Evolutionary conservation across 129 eudicot species (phyloP).

Genomic region (Helianthus annuus): DNA sequence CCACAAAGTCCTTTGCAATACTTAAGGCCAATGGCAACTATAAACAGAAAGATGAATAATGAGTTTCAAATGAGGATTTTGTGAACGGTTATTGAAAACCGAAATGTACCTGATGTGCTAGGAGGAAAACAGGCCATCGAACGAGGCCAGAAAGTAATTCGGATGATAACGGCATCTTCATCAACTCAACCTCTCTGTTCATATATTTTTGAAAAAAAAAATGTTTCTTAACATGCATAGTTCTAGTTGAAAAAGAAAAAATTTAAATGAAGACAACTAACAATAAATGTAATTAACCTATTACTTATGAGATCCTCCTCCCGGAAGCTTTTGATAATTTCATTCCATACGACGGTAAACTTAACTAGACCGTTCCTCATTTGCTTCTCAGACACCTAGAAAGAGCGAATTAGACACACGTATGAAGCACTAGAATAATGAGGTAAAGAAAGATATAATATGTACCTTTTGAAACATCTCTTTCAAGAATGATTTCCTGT

Average conservation of each 20-base stretch:
- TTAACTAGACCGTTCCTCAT: constrained; percentile 65
- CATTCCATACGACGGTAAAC: constrained; percentile 88
- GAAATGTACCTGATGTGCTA: constrained; percentile 78
- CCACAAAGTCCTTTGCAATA: constrained; percentile 79
- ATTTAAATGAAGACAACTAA: constrained; percentile 16
- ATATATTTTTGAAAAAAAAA: constrained; percentile 5
- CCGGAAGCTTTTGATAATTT: constrained; percentile 83
- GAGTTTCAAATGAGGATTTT: background rate
- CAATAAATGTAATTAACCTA: constrained; percentile 56
- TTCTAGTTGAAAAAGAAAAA: constrained; percentile 8
- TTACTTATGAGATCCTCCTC: constrained; percentile 96
- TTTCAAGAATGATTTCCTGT: constrained; percentile 49
- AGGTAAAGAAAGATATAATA: background rate
- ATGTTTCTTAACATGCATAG: constrained; percentile 12
- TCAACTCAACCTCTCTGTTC: constrained; percentile 89
- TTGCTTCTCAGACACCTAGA: constrained; percentile 52
- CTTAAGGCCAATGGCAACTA: constrained; percentile 74
- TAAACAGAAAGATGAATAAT: constrained; percentile 3
- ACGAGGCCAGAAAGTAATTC: constrained; percentile 67
- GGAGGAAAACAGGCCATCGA: constrained; percentile 93
- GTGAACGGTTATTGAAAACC: background rate
- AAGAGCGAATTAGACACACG: constrained; percentile 6
- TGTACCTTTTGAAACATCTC: constrained; percentile 60
- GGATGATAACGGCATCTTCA: constrained; percentile 84
- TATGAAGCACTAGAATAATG: constrained; percentile 3